Evolutionary conservation across 2,329 filamentous ascomycete genomes (phyloP).

Genomic region (Thelonectria blattea): DNA sequence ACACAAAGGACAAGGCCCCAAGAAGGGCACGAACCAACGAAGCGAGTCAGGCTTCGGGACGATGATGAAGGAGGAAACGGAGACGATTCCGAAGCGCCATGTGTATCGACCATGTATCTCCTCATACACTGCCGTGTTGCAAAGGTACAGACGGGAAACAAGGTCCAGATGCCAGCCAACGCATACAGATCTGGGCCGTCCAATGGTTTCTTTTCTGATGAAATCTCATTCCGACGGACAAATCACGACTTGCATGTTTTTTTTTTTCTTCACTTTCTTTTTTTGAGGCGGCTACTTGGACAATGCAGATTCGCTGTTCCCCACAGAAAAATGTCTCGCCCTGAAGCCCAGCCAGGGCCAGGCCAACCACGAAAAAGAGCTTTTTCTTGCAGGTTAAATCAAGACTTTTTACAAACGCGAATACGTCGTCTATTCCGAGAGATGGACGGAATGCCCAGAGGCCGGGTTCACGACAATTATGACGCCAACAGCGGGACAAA

Average conservation of each 20-base stretch:
- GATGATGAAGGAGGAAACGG: background rate
- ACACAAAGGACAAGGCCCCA: background rate
- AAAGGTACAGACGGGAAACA: background rate
- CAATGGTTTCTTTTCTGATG: background rate
- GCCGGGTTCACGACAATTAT: background rate
- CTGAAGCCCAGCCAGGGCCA: conserved; percentile 12
- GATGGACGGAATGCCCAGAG: background rate
- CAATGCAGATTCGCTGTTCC: conserved; percentile 10
- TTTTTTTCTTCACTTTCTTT: background rate
- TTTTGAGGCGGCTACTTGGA: background rate
- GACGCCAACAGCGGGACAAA: background rate
- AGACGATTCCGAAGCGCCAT: background rate
- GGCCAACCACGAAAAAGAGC: background rate
- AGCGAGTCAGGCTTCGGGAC: background rate
- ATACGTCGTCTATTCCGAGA: too few relatives aligned
- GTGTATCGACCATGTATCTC: background rate
- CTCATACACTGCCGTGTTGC: background rate
- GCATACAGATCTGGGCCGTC: background rate
- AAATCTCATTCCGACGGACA: background rate
- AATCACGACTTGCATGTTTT: background rate
- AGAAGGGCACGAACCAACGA: background rate
- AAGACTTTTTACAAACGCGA: too few relatives aligned
- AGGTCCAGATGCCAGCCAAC: background rate
- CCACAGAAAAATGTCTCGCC: conserved; percentile 15
- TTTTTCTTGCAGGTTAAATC: too few relatives aligned